Base-by-base conservation (phyloP, 352 stramenopile genomes). In the Globisporangium megalacanthum region DNA sequence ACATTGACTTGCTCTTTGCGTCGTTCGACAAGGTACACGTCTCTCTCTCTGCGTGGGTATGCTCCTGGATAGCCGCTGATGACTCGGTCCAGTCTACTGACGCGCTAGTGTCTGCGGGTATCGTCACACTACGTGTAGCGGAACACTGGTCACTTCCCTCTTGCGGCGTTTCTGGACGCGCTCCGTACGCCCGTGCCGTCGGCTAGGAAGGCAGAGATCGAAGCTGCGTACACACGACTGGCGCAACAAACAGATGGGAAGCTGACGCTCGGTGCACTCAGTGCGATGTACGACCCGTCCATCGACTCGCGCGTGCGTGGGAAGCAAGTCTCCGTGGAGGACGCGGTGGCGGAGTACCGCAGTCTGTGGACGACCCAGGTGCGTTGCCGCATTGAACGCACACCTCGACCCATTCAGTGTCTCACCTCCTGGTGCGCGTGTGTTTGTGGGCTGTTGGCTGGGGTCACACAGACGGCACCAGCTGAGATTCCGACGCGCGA, bases 1-100 rank as follows among this genome's bases (percentile, higher is more conserved):
- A 94, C 41, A 63, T 89, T 13, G 80, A 92, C 31, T 53, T 90
- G 53, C 64, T 89, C 33, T 83, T 93, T 20, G 66, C 86, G 54
- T 72, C 64, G 33, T 84, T 89, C 46, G 85, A 92, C 65, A 84
- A 84, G 59, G 70, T 77, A 39, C 19, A 41, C 15, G 7, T 51
- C 22, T 42, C 3, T 45, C 6, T 44, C 11, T 46, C 22, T 14
- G 0, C 31, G 22, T n/a, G 44, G 46, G 13, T 53, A 6, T 13
- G 20, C 52, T 41, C 8, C 25, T 11, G 46, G 45, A 51, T 52
- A 3, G 10, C 25, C 19, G 42, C 25, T 22, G 15, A 6, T n/a
- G 6, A n/a, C 7, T 47, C 6, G 44, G n/a, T 57, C 35, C 7
- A 39, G 35, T 5, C 7, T 13, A 39, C 35, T 39, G 10, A 39